Evolutionary conservation across 768 basidiomycete genomes (phyloP).

Genomic region (Lentinula sp.): DNA sequence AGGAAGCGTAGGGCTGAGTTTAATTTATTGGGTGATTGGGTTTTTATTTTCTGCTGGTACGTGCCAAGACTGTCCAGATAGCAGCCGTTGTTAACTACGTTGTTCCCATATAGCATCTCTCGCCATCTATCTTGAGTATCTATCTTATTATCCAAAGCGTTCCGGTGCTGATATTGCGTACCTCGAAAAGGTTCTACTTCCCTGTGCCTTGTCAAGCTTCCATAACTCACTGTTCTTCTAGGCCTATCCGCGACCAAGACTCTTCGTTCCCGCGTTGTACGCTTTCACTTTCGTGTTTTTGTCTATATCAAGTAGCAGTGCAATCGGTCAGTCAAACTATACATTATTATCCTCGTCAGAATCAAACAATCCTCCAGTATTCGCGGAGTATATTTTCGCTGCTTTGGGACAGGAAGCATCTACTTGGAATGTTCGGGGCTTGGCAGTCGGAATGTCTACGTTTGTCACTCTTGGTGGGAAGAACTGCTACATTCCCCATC

Average conservation of each 20-base stretch:
- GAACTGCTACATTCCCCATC: background rate
- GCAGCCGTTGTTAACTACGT: background rate
- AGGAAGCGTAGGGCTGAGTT: conserved; percentile 30
- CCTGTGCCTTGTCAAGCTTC: background rate
- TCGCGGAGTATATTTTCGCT: conserved; percentile 29
- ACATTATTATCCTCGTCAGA: background rate
- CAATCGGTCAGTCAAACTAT: conserved; percentile 21
- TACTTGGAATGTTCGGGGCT: conserved; percentile 27
- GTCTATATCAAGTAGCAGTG: conserved; percentile 32
- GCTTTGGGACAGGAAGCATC: conserved; percentile 21
- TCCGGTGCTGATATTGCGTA: conserved; percentile 46
- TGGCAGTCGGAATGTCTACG: conserved; percentile 27
- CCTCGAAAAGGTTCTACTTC: conserved; percentile 27
- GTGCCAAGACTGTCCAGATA: background rate
- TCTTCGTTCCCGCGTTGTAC: conserved; percentile 36
- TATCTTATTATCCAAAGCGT: conserved; percentile 41
- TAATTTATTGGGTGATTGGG: conserved; percentile 36
- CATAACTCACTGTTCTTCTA: conserved; percentile 13
- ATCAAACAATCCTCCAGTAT: conserved; percentile 20
- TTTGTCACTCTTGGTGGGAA: conserved; percentile 22
- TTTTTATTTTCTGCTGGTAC: conserved; percentile 28
- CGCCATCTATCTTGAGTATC: conserved; percentile 37
- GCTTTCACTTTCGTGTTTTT: conserved; percentile 33
- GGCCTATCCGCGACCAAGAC: conserved; percentile 36
- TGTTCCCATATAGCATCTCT: conserved; percentile 19